Conservation (phyloP, 2,329 filamentous ascomycete species). For the Hypoxylon sp. region DNA sequence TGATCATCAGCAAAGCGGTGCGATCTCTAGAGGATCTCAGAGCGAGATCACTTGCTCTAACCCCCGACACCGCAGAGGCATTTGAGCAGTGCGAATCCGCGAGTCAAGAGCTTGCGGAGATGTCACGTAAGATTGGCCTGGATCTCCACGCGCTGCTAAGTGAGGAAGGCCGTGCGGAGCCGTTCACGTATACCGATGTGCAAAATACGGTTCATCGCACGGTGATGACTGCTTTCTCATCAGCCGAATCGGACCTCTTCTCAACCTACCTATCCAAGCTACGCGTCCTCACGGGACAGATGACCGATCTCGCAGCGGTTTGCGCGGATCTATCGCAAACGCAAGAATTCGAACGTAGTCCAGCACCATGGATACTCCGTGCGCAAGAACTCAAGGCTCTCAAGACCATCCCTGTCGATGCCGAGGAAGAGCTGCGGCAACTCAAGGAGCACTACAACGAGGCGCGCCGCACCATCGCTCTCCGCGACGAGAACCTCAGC, state of each 20-base stretch:
- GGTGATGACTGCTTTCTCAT: conserved; percentile 63
- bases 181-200: conserved; percentile 75
- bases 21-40: conserved; percentile 83
- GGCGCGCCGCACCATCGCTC: conserved; percentile 76
- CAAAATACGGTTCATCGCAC: conserved; percentile 71
- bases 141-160: conserved; percentile 74
- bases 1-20: conserved; percentile 82
- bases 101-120: conserved; percentile 73
- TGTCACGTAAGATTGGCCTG: conserved; percentile 75
- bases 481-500: conserved; percentile 85
- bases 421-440: conserved; percentile 84
- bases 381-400: conserved; percentile 85
- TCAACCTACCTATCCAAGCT: conserved; percentile 76
- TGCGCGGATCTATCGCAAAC: conserved; percentile 78
- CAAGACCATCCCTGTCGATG: conserved; percentile 83
- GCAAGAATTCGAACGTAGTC: conserved; percentile 80
- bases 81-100: conserved; percentile 78
- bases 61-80: conserved; percentile 72
- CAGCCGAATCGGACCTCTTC: conserved; percentile 76
- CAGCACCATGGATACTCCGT: conserved; percentile 85
- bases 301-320: conserved; percentile 78
- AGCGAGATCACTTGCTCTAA: conserved; percentile 78
- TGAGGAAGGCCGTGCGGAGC: conserved; percentile 78
- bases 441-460: conserved; percentile 85
- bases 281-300: conserved; percentile 70